These are phyloP conservation scores for Helenozyma rhizophorensis DNA, from an alignment of 805 yeast species.

Conservation along the genomic window DNA sequence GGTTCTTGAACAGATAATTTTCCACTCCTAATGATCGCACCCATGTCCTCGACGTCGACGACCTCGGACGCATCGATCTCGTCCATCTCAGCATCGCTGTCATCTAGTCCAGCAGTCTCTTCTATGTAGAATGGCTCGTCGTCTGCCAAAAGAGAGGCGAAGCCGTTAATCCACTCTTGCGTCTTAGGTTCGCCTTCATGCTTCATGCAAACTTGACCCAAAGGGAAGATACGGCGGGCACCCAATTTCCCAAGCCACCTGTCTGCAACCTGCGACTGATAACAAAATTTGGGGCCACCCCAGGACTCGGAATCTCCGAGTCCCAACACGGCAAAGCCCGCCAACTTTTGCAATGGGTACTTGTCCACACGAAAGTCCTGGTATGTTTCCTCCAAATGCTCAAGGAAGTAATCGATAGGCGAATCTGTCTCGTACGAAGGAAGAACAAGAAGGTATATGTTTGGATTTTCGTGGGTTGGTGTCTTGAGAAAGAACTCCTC, in stretches of 20 bases:
- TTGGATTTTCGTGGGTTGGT: constrained; percentile 42
- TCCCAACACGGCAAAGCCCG: constrained; percentile 84
- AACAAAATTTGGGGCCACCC: constrained; percentile 73
- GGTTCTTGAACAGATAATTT: constrained; percentile 14
- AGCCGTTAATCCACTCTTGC: constrained; percentile 61
- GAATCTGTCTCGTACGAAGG: constrained; percentile 94
- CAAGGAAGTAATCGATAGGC: constrained; percentile 83
- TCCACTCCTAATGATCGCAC: constrained; percentile 45
- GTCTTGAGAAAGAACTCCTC: constrained; percentile 74
- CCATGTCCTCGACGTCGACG: constrained; percentile 89
- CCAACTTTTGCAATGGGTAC: constrained; percentile 61
- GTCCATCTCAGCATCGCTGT: constrained; percentile 48
- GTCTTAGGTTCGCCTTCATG: constrained; percentile 56
- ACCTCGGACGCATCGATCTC: constrained; percentile 34
- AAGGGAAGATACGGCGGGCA: constrained; percentile 77
- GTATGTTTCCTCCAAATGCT: constrained; percentile 71
- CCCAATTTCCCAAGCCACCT: constrained; percentile 76
- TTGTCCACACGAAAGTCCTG: constrained; percentile 85
- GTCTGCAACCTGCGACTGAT: constrained; percentile 76
- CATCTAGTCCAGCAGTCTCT: constrained; percentile 51
- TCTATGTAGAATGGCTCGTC: constrained; percentile 59
- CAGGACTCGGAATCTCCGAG: constrained; percentile 85
- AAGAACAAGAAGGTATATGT: constrained; percentile 66
- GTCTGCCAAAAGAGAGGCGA: constrained; percentile 61
- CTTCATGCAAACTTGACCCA: constrained; percentile 82